Evolutionary conservation across 169 alveolate genomes (phyloP).

Genomic region (Eimeria tenella): DNA sequence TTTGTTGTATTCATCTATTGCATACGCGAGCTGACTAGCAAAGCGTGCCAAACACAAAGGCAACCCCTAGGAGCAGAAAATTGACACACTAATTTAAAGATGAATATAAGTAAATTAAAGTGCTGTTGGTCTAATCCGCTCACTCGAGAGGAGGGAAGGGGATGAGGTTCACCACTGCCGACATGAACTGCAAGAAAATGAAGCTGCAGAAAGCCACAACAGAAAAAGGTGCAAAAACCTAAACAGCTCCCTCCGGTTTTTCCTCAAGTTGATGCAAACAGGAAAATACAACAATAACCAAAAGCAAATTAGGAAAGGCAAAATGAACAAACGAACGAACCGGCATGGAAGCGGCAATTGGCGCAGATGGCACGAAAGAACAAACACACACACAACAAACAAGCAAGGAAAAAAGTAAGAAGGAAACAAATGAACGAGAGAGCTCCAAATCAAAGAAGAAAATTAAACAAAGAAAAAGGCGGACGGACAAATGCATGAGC

Average conservation of each 20-base stretch:
- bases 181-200: background rate
- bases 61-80: background rate
- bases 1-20: too few species aligned
- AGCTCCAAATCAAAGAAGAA: too few species aligned
- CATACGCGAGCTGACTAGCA: too few species aligned
- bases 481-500: too few species aligned
- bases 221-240: background rate
- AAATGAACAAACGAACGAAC: background rate
- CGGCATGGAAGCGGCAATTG: too few species aligned
- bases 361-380: too few species aligned
- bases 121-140: background rate
- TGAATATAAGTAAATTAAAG: background rate
- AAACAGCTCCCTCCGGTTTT: too few species aligned
- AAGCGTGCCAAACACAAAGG: too few species aligned
- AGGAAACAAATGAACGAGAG: too few species aligned
- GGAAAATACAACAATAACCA: background rate
- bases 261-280: background rate
- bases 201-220: background rate
- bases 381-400: background rate
- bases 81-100: background rate
- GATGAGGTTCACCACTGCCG: background rate
- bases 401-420: too few species aligned
- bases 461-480: too few species aligned
- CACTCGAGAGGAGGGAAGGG: constrained; percentile 33
- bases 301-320: background rate